Evolutionary conservation across 176 grass and related monocot genomes (phyloP).

Genomic region (Oryza nivara): DNA sequence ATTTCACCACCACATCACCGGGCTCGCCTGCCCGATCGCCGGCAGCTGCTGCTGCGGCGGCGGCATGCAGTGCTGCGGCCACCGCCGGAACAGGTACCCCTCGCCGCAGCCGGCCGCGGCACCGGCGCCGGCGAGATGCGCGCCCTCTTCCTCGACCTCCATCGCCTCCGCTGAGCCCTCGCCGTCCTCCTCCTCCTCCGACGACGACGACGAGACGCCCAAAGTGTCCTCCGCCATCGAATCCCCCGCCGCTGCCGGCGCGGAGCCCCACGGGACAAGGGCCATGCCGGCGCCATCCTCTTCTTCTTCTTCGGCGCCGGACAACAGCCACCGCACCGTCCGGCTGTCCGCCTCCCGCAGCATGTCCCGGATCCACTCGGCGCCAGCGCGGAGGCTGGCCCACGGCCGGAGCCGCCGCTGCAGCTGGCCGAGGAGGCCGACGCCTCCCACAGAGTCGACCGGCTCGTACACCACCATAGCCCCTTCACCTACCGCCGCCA

Average conservation of each 20-base stretch:
- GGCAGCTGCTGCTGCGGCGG: conserved; percentile 28
- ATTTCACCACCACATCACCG: conserved; percentile 43
- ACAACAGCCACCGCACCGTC: conserved; percentile 42
- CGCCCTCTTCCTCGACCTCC: conserved; percentile 36
- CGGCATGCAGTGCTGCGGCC: conserved; percentile 48
- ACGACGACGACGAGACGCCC: neutral
- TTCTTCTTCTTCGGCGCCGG: neutral
- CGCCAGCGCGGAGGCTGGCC: neutral
- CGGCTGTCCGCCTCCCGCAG: conserved; percentile 40
- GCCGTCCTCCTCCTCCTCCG: neutral
- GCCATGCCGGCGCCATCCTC: conserved; percentile 33
- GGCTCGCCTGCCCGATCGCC: conserved; percentile 27
- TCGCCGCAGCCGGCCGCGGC: neutral
- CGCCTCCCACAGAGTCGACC: neutral
- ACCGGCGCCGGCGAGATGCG: neutral
- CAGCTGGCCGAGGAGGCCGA: neutral
- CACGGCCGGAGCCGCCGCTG: conserved; percentile 4
- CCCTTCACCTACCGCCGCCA: neutral
- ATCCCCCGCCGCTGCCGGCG: neutral
- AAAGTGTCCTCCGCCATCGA: neutral
- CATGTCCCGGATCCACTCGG: conserved; percentile 32
- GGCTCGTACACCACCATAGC: conserved; percentile 22
- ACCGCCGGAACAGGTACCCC: conserved; percentile 21
- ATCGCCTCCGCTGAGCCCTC: conserved; percentile 31
- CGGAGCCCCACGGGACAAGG: conserved; percentile 38